A percentile compares a stretch with the other conserved stretches of the same genome.
Evolutionary conservation across 495 filamentous ascomycete genomes (phyloP).

Genomic region (Aspergillus wentii): DNA sequence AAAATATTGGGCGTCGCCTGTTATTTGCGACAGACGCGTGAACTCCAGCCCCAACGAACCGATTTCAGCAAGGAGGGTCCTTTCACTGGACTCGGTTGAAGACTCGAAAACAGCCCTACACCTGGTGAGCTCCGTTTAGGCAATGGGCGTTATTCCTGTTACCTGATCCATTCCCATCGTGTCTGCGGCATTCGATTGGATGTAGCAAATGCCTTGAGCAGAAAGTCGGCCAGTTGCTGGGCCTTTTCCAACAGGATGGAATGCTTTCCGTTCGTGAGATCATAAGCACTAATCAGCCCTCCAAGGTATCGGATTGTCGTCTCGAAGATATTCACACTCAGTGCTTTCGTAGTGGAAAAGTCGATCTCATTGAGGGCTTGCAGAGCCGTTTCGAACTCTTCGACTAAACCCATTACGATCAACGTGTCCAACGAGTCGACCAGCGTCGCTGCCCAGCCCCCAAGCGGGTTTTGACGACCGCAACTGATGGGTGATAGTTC

Average conservation of each 20-base stretch:
- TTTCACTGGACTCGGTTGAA: slow-evolving; percentile 32
- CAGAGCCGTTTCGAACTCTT: slow-evolving; percentile 57
- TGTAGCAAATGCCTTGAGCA: slow-evolving; percentile 91
- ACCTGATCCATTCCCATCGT: slow-evolving; percentile 47
- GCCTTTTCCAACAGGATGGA: slow-evolving; percentile 76
- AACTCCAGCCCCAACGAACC: slow-evolving; percentile 92
- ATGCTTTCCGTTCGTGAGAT: slow-evolving; percentile 64
- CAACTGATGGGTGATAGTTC: slow-evolving; percentile 67
- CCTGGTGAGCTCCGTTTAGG: too few species aligned
- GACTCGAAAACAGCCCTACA: slow-evolving; percentile 15
- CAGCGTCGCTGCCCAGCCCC: slow-evolving; percentile 57
- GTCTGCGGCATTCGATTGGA: slow-evolving; percentile 87
- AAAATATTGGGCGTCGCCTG: slow-evolving; percentile 87
- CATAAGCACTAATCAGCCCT: slow-evolving; percentile 78
- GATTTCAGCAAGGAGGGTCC: slow-evolving; percentile 68
- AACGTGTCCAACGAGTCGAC: slow-evolving; percentile 93
- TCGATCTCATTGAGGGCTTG: slow-evolving; percentile 89
- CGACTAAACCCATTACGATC: slow-evolving; percentile 95
- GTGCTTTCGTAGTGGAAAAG: slow-evolving; percentile 85
- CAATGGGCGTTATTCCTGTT: too few species aligned
- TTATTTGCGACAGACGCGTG: slow-evolving; percentile 94
- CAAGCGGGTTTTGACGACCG: slow-evolving; percentile 47
- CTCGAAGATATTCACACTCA: slow-evolving; percentile 93
- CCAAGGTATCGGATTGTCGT: slow-evolving; percentile 98
- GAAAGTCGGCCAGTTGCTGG: slow-evolving; percentile 80